phyloP scores from a whole-genome alignment of 1,284 basidiomycete genomes.

The Porodaedalea pini region DNA sequence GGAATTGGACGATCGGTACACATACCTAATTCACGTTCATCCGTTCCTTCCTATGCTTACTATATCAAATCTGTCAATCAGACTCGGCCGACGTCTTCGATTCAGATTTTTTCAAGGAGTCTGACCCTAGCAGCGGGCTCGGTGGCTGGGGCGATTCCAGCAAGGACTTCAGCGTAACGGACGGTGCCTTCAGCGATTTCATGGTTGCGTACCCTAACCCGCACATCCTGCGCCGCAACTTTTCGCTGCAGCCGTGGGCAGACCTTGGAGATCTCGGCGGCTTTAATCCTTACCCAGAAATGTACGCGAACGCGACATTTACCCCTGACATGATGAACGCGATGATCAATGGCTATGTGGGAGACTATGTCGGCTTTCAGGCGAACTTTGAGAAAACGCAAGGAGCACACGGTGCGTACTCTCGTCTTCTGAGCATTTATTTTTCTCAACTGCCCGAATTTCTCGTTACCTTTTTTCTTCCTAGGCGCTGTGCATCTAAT shows the following conservation, averaged over 20 bases:
- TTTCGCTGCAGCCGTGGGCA: constrained; percentile 32
- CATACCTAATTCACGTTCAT: background rate
- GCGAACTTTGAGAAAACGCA: constrained; percentile 30
- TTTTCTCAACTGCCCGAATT: background rate
- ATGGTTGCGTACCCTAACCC: constrained; percentile 33
- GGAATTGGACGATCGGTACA: constrained; percentile 38
- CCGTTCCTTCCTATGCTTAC: background rate
- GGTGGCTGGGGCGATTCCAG: constrained; percentile 38
- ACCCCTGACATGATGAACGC: constrained; percentile 28
- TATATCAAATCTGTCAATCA: constrained; percentile 16
- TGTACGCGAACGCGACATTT: constrained; percentile 32
- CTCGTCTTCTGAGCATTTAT: background rate
- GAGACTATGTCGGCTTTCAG: constrained; percentile 36
- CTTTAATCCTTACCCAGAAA: constrained; percentile 25
- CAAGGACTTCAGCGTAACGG: constrained; percentile 31
- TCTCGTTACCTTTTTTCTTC: too few relatives aligned
- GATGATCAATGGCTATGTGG: constrained; percentile 30
- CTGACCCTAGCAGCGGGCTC: constrained; percentile 31
- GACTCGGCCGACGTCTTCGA: constrained; percentile 33
- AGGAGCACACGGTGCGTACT: constrained; percentile 26
- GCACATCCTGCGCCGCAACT: constrained; percentile 36
- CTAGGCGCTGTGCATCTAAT: constrained; percentile 28
- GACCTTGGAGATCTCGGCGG: constrained; percentile 16
- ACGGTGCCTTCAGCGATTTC: constrained; percentile 34
- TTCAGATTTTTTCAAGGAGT: constrained; percentile 32